Base-by-base conservation (phyloP, 768 basidiomycete genomes). In the Tylopilus vinaceipallidus region DNA sequence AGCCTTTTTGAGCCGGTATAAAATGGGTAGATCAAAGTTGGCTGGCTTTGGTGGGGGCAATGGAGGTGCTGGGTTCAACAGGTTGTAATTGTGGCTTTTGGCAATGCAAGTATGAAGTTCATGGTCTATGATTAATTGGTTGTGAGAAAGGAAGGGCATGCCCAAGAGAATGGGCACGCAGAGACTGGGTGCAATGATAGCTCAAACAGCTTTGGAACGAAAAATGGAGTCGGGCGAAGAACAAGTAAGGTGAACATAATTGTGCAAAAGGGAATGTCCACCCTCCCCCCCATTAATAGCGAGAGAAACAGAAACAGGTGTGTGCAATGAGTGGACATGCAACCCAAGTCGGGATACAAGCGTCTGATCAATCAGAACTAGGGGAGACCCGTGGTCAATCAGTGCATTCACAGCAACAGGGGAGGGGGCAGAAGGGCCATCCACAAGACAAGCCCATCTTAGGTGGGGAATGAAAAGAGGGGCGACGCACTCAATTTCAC, bases 91-190 rank as follows among this genome's bases (percentile, higher is more conserved):
- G 4, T 16, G 11, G 4, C 12, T 30, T n/a, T 50, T 50, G 4
- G 6, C 29, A 14, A 59, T 42, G 37, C 54, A 56, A 0, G 52
- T 43, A 3, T 37, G 41, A 0, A 29, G 0, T 0, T 40, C 41
- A 20, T 68, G 62, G 42, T 75, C 68, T 24, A 65, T 51, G 0
- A 70, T 50, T 54, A 76, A 69, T 0, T 61, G 30, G 50, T 76
- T 76, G 2, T 53, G 48, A 10, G 35, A 20, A 1, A 75, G 57
- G 24, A 69, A 75, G 0, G 71, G 73, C 0, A 65, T 42, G 0
- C 72, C 71, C 0, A 75, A 56, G 0, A 75, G 46, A 7, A 75
- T 27, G 4, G 63, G 62, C 2, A 45, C 54, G 29, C 58, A 66
- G 2, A 72, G 55, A 1, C 30, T 34, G 0, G 62, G 60, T 0